A percentile compares a stretch with the other conserved stretches of the same genome.
Conservation (phyloP, 495 filamentous ascomycete species). For the Hypoxylon trugodes region DNA sequence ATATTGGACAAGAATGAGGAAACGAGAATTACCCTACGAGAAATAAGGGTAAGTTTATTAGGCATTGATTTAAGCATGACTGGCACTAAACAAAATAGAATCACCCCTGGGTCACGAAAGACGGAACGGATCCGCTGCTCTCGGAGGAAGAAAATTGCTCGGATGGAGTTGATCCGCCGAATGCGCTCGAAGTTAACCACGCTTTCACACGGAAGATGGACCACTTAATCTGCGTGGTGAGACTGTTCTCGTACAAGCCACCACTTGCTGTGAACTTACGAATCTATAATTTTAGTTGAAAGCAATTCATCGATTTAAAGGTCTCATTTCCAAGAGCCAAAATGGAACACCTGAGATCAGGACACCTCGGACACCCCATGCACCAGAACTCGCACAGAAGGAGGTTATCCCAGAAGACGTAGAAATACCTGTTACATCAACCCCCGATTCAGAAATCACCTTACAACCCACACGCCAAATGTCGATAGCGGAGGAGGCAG, state of each 20-base stretch:
- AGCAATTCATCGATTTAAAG: constrained; percentile 89
- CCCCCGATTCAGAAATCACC: constrained; percentile 66
- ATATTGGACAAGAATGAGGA: constrained; percentile 80
- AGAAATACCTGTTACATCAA: constrained; percentile 32
- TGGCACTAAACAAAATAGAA: constrained; percentile 60
- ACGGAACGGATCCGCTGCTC: constrained; percentile 81
- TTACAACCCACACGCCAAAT: constrained; percentile 32
- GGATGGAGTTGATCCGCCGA: constrained; percentile 79
- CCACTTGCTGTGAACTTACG: background rate
- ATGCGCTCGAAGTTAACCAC: constrained; percentile 85
- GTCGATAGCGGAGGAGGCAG: constrained; percentile 50
- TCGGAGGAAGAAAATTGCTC: constrained; percentile 87
- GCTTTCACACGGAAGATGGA: constrained; percentile 91
- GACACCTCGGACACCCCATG: constrained; percentile 9
- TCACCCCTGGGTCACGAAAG: constrained; percentile 93
- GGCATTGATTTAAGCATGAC: background rate
- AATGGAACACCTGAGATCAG: constrained; percentile 35
- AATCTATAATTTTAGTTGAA: constrained; percentile 70
- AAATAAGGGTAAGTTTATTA: constrained; percentile 71
- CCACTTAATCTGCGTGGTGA: constrained; percentile 83
- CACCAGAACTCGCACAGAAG: constrained; percentile 6
- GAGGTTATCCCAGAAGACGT: constrained; percentile 4
- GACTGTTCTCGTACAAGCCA: constrained; percentile 2
- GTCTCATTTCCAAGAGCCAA: constrained; percentile 49
- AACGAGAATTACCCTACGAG: constrained; percentile 81